Evolutionary conservation across 768 basidiomycete genomes (phyloP).

Genomic region (Leucosporidium creatinivorum): DNA sequence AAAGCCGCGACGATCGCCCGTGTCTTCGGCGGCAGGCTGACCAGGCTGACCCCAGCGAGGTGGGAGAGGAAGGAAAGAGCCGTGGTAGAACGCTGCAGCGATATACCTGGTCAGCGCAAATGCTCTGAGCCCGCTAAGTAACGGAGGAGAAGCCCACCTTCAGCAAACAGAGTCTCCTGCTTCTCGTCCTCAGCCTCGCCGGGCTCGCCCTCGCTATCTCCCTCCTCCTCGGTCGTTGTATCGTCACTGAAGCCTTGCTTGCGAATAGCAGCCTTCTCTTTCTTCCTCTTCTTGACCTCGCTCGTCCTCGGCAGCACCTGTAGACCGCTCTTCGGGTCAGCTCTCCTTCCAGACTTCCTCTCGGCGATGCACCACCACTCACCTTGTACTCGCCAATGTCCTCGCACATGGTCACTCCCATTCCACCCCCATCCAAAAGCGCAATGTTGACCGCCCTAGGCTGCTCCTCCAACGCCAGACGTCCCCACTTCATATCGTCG

Average conservation of each 20-base stretch:
- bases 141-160: background rate
- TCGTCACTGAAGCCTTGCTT: background rate
- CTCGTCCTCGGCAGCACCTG: background rate
- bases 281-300: background rate
- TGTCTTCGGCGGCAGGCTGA: background rate
- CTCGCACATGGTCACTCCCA: background rate
- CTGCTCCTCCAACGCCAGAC: no score
- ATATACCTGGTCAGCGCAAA: no score
- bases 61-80: background rate
- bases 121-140: no score
- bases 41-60: background rate
- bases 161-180: constrained; percentile 9
- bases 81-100: background rate
- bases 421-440: no score
- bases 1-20: background rate
- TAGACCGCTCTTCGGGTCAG: background rate
- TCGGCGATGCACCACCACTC: background rate
- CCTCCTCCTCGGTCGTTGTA: background rate
- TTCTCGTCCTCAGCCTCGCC: background rate
- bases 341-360: background rate
- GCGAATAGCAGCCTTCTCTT: background rate
- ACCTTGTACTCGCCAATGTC: constrained; percentile 22
- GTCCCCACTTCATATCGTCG: no score
- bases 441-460: no score
- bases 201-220: background rate